Conservation (phyloP, 352 stramenopile genomes). For the Phytophthora multivora region DNA sequence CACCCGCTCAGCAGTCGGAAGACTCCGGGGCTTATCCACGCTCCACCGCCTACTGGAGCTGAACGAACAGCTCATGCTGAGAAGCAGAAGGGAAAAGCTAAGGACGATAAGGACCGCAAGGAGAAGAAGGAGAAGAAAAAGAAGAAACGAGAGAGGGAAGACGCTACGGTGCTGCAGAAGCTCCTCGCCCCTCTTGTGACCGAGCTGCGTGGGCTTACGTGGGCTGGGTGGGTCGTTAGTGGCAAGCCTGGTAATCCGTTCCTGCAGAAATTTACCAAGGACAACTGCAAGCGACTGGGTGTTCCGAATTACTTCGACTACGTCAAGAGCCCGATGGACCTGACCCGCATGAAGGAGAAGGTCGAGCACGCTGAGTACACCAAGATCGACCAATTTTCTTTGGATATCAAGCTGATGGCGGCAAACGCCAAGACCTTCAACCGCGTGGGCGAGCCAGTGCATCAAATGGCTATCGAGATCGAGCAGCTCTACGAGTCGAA, state of each 20-base stretch:
- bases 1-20: slow-evolving; percentile 53
- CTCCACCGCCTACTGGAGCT: slow-evolving; percentile 48
- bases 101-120: slow-evolving; percentile 76
- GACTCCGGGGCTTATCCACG: slow-evolving; percentile 65
- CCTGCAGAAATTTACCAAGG: slow-evolving; percentile 83
- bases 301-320: slow-evolving; percentile 90
- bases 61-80: slow-evolving; percentile 48
- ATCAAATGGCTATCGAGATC: slow-evolving; percentile 84
- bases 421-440: slow-evolving; percentile 88
- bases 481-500: slow-evolving; percentile 81
- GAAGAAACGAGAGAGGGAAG: slow-evolving; percentile 79
- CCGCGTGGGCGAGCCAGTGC: slow-evolving; percentile 76
- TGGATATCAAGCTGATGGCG: slow-evolving; percentile 82
- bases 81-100: slow-evolving; percentile 53
- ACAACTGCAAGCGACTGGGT: slow-evolving; percentile 84
- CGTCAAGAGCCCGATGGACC: slow-evolving; percentile 80
- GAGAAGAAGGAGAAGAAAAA: slow-evolving; percentile 89
- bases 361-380: slow-evolving; percentile 76
- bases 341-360: slow-evolving; percentile 87
- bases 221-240: slow-evolving; percentile 72
- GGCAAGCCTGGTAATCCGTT: slow-evolving; percentile 83
- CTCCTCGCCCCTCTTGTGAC: slow-evolving; percentile 69
- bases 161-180: slow-evolving; percentile 72
- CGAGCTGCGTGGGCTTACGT: slow-evolving; percentile 73
- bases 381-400: slow-evolving; percentile 78